Percentiles rank a stretch among this genome's conserved stretches.
Conservation (phyloP, 2,329 filamentous ascomycete genomes). For the Calonectria henricotiae region DNA sequence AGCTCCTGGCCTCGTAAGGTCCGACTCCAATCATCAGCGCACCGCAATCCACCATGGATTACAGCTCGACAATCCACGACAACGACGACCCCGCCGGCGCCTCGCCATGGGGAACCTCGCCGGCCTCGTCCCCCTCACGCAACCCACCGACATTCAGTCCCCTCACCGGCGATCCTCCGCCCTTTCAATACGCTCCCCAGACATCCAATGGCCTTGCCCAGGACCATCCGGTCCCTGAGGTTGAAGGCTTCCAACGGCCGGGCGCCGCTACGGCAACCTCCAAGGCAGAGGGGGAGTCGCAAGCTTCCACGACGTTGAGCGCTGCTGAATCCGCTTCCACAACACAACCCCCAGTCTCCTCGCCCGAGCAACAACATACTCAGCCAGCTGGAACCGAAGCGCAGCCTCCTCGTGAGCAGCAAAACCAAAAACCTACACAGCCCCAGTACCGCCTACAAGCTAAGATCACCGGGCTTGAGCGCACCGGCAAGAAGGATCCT, state of each 20-base stretch:
- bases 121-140: constrained; percentile 67
- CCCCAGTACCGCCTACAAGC: constrained; percentile 90
- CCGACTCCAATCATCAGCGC: constrained; percentile 35
- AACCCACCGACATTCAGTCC: constrained; percentile 63
- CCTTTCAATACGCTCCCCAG: constrained; percentile 64
- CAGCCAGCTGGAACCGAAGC: constrained; percentile 42
- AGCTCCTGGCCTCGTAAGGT: constrained; percentile 43
- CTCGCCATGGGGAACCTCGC: constrained; percentile 73
- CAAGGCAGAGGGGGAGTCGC: constrained; percentile 61
- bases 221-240: constrained; percentile 55
- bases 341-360: constrained; percentile 40
- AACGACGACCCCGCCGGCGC: constrained; percentile 68
- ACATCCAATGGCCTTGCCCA: constrained; percentile 63
- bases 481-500: constrained; percentile 95
- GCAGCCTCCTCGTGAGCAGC: constrained; percentile 59
- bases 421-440: constrained; percentile 72
- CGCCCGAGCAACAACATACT: constrained; percentile 50
- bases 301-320: constrained; percentile 54
- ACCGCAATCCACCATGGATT: constrained; percentile 67
- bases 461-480: constrained; percentile 94
- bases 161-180: constrained; percentile 60
- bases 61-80: constrained; percentile 71
- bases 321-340: constrained; percentile 44
- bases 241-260: constrained; percentile 64
- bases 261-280: constrained; percentile 65